Base-by-base conservation (phyloP, 2,329 filamentous ascomycete species). In the Cytospora piceicola region DNA sequence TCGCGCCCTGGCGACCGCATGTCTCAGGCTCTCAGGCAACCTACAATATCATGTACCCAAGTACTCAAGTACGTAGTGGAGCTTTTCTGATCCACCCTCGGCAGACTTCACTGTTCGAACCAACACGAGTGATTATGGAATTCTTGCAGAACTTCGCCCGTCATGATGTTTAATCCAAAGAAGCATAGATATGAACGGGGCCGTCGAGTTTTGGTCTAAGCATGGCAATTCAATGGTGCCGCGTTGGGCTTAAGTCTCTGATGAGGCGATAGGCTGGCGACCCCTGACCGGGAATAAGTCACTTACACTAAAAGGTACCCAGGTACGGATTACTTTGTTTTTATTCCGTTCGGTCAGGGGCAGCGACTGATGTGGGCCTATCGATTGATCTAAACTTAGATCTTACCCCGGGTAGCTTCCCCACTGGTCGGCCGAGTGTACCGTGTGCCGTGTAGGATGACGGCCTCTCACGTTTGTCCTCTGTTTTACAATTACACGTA, bases 111-210 rank as follows among this genome's bases (percentile, higher is more conserved):
- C 2, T n/a, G 7, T 9, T 22, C 8, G 42, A 8, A 20, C 20
- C 42, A 17, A 46, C 42, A 46, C 17, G n/a, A n/a, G 6, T 20
- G 4, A 46, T 7, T 46, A 15, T 15, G 15, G 34, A 17, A 6
- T n/a, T 22, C 8, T 20, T 17, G 6, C 8, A 4, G 14, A 3
- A 46, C 6, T n/a, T 5, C 5, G 42, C 42, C 17, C 42, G 11
- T 36, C 34, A 1, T n/a, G 20, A 46, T 22, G 17, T 46, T 46
- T 46, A 46, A 46, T 11, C 11, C 42, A 46, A 9, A n/a, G 42
- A 46, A 46, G 42, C 42, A 46, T 46, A 46, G 22, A n/a, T 46
- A 46, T 46, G n/a, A n/a, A 20, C n/a, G 42, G 42, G 42, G 42
- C 20, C 42, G 20, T 9, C 11, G 2, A 46, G 42, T n/a, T 6